Conservation (phyloP, 495 filamentous ascomycete species). For the Xylaria flabelliformis region DNA sequence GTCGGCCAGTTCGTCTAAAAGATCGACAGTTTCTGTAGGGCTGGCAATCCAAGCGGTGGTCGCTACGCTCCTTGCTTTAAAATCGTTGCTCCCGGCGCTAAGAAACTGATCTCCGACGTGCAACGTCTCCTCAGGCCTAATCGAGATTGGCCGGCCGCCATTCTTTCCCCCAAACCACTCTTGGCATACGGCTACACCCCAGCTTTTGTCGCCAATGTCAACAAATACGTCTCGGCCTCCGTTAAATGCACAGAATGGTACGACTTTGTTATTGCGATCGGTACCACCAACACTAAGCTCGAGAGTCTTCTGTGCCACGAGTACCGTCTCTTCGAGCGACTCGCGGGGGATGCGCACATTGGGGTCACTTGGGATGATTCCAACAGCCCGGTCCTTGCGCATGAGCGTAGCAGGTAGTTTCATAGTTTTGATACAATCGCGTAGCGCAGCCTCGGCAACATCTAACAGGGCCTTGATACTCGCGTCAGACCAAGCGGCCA, state of each 20-base stretch:
- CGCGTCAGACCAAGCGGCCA: constrained; percentile 80
- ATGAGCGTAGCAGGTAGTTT: constrained; percentile 77
- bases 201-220: constrained; percentile 97
- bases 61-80: constrained; percentile 76
- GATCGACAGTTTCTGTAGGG: constrained; percentile 84
- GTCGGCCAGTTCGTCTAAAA: constrained; percentile 80
- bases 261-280: constrained; percentile 48
- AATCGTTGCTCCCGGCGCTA: constrained; percentile 94
- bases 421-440: constrained; percentile 78
- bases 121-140: constrained; percentile 64
- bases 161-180: constrained; percentile 79
- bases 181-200: constrained; percentile 91
- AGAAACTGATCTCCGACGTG: constrained; percentile 97
- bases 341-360: constrained; percentile 78
- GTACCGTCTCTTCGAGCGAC: constrained; percentile 91
- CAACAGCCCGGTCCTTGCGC: constrained; percentile 92
- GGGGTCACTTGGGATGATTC: constrained; percentile 71
- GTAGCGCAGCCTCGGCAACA: constrained; percentile 81
- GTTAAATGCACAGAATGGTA: constrained; percentile 99
- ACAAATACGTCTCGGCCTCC: constrained; percentile 97
- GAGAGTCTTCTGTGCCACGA: constrained; percentile 89
- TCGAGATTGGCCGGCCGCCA: constrained; percentile 34
- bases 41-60: constrained; percentile 89
- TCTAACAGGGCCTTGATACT: constrained; percentile 82
- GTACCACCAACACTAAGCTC: constrained; percentile 67